Base-by-base conservation (phyloP, 1,139 yeast species). In the Sugiyamaella neomexicana region DNA sequence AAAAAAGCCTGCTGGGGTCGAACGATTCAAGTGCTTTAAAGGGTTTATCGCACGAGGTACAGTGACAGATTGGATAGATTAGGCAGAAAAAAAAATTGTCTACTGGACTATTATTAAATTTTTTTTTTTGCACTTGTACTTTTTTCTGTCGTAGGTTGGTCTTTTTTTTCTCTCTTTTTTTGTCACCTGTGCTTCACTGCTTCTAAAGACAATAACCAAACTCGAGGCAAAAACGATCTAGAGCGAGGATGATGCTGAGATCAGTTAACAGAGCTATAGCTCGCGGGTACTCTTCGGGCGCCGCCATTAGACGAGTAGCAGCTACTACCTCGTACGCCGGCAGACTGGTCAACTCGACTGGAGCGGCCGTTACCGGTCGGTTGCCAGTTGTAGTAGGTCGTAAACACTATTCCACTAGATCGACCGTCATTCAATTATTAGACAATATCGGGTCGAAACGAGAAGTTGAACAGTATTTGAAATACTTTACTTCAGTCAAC, bases 391-490 rank as follows among this genome's bases (percentile, higher is more conserved):
- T 32, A 25, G 27, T 39, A 31, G 51, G 51, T 12, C 38, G 47
- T 16, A 41, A 29, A 34, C 43, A 16, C 25, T 58, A 54, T 29
- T 85, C 91, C 32, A 89, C 97, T 38, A 79, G 97, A 73, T 89
- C 97, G 16, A 93, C 99, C 0, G 98, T 93, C 45, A 89, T 95
- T 58, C 99, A 93, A 71, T 78, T 95, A 55, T 77, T 93, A 69
- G 95, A 91, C 76, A 93, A 91, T 70, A 93, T 95, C 64, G 98
- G 98, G 17, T 90, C 97, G 50, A 93, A 93, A 71, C 81, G 98
- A 64, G 99, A 93, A 73, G 99, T 93, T 46, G 99, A 93, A 71
- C 99, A 93, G 72, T 93, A 93, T 72, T 80, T 93, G 68, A 91
- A 91, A 69, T 91, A 91, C 72, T 93, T 93, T 77, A 91, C 99